These are phyloP conservation scores for Arabidopsis arenosa DNA, from an alignment of 345 rosid genomes.

Conservation along the genomic window DNA sequence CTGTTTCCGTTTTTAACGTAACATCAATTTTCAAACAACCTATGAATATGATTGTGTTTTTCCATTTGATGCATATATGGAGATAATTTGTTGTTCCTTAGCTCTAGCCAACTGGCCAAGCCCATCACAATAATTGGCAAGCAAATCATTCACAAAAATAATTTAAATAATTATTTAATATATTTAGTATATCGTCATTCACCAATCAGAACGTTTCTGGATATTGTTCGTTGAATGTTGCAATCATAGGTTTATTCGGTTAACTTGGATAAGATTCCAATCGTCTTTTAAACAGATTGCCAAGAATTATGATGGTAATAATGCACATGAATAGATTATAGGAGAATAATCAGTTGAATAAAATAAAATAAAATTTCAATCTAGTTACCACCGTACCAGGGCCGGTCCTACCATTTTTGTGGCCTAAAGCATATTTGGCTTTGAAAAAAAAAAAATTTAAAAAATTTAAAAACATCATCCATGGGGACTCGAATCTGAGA, in stretches of 20 bases:
- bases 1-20: conserved; percentile 17
- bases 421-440: no score
- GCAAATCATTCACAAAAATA: neutral
- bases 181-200: neutral
- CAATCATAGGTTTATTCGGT: conserved; percentile 21
- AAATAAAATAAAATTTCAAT: neutral
- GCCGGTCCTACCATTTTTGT: no score
- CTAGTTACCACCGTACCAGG: neutral
- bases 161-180: no score
- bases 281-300: neutral
- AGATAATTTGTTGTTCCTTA: neutral
- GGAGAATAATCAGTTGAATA: neutral
- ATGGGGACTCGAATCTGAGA: no score
- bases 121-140: neutral
- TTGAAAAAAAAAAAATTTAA: no score
- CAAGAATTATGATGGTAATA: neutral
- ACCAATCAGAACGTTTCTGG: neutral
- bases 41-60: conserved; percentile 30
- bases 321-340: neutral
- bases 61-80: neutral
- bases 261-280: conserved; percentile 34
- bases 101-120: neutral
- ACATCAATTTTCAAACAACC: neutral
- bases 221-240: conserved; percentile 23
- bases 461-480: no score